Evolutionary conservation across 768 basidiomycete genomes (phyloP).

Genomic region (Leccinum disarticulatum): DNA sequence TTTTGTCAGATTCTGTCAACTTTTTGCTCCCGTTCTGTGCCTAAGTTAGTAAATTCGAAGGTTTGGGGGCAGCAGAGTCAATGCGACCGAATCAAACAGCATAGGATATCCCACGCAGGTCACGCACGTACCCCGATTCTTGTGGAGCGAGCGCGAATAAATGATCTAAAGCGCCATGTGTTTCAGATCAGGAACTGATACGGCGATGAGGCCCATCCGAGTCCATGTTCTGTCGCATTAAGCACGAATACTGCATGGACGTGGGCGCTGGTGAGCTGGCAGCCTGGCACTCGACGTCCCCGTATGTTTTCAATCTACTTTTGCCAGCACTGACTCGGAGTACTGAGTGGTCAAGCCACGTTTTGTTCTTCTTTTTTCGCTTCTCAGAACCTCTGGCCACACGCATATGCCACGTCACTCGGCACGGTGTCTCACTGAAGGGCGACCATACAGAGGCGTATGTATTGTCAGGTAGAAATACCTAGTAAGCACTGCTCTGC

Average conservation of each 20-base stretch:
- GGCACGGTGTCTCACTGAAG: neutral
- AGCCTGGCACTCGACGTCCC: neutral
- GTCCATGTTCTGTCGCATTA: neutral
- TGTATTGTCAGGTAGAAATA: neutral
- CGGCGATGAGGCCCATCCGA: neutral
- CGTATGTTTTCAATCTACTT: neutral
- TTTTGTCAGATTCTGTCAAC: neutral
- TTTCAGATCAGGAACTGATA: neutral
- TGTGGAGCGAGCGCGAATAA: neutral
- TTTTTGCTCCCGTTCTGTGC: neutral
- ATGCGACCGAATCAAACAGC: neutral
- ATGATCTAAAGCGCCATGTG: neutral
- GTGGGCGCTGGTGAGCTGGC: slow-evolving; percentile 4
- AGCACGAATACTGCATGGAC: neutral
- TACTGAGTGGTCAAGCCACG: neutral
- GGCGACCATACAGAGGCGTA: neutral
- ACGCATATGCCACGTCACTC: neutral
- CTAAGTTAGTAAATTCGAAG: neutral
- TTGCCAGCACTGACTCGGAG: neutral
- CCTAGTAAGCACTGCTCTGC: neutral
- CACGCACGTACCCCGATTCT: neutral
- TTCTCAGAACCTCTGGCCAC: neutral
- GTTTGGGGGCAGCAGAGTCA: neutral
- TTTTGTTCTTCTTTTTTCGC: neutral
- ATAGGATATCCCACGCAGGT: neutral